Conservation (phyloP, 352 stramenopile genomes). For the Globisporangium takayamanum region DNA sequence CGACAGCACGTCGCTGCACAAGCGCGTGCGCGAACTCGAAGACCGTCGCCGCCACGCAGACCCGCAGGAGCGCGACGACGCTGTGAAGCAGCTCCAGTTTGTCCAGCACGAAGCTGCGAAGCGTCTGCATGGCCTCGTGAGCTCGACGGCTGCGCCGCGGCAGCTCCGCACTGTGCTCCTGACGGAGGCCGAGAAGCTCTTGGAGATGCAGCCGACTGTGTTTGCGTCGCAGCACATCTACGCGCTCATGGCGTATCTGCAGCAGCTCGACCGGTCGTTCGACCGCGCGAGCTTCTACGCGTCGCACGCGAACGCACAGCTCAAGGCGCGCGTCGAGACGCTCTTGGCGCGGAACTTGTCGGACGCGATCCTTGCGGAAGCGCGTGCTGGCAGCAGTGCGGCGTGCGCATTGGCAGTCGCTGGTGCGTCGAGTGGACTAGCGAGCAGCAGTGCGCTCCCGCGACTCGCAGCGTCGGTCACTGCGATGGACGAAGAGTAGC, state of each 20-base stretch:
- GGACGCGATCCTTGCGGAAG: constrained; percentile 47
- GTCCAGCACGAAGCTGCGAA: constrained; percentile 62
- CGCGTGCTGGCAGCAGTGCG: not conserved
- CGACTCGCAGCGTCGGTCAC: constrained; percentile 15
- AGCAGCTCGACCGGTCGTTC: constrained; percentile 62
- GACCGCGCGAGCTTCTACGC: constrained; percentile 41
- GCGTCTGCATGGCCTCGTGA: constrained; percentile 46
- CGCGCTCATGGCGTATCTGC: constrained; percentile 52
- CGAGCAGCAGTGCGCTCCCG: not conserved
- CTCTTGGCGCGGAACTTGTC: constrained; percentile 53
- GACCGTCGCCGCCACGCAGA: constrained; percentile 8
- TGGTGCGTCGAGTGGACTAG: not conserved
- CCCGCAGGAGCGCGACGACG: constrained; percentile 6
- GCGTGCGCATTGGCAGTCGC: not conserved
- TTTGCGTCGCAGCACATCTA: constrained; percentile 53
- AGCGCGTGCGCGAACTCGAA: constrained; percentile 18
- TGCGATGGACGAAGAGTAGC: constrained; percentile 38
- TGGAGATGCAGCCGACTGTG: constrained; percentile 40
- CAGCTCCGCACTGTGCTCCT: constrained; percentile 38
- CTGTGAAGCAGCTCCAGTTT: constrained; percentile 36
- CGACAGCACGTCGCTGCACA: constrained; percentile 42
- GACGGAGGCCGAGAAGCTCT: constrained; percentile 38
- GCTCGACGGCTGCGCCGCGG: constrained; percentile 32
- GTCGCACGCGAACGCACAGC: constrained; percentile 30
- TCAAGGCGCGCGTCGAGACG: constrained; percentile 44